Evolutionary conservation across 2,329 filamentous ascomycete genomes (phyloP).

Genomic region (Penicillium rolfsii): DNA sequence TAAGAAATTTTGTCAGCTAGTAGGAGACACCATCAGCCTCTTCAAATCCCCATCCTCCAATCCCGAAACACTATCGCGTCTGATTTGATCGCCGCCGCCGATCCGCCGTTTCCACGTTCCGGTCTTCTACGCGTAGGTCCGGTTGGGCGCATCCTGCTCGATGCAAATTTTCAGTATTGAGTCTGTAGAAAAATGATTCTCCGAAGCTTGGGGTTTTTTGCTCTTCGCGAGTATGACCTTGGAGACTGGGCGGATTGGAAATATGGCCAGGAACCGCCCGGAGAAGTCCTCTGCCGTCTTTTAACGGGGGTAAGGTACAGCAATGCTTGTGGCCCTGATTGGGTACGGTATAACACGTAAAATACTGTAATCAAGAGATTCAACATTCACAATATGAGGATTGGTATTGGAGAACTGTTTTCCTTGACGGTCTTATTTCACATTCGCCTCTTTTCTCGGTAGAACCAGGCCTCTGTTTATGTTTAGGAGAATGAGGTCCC

Average conservation of each 20-base stretch:
- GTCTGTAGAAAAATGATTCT: background rate
- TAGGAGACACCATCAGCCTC: background rate
- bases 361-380: background rate
- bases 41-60: background rate
- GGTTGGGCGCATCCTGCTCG: constrained; percentile 16
- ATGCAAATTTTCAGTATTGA: background rate
- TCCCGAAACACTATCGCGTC: constrained; percentile 1
- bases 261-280: background rate
- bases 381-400: background rate
- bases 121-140: constrained; percentile 7
- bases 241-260: background rate
- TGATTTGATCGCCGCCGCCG: constrained; percentile 5
- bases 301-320: background rate
- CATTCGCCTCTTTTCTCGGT: background rate
- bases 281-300: background rate
- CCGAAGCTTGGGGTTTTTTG: background rate
- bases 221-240: background rate
- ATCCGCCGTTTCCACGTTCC: constrained; percentile 16
- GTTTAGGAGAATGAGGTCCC: background rate
- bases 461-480: background rate
- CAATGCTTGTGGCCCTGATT: background rate
- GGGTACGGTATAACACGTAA: background rate
- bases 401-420: background rate
- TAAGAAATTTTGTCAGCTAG: background rate
- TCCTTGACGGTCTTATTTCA: background rate